Evolutionary conservation across 2,329 filamentous ascomycete species (phyloP), one percentile per base, ranked within the genome.

Genomic region (Mycosphaerelloides madeirae): DNA sequence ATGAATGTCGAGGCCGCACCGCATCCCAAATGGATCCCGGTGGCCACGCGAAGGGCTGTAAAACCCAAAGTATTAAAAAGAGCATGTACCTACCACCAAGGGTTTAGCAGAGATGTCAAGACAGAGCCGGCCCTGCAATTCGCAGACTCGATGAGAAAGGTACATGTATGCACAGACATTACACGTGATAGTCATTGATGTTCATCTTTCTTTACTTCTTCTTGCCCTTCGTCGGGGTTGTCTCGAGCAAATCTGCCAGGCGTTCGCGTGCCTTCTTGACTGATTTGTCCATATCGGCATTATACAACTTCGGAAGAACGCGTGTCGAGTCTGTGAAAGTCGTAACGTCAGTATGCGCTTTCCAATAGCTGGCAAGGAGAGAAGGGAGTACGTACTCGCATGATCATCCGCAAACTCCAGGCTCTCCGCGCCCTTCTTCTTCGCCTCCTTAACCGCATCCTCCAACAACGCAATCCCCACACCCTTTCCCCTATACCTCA

Each of bases 401-500:
- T 95, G 88, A 53, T 85, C 80, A 41, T 75, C 70, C 6, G 84
- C 85, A 64, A 95, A 94, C 2, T 82, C 79, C 40, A 90, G 71
- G 46, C 80, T 81, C 46, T 78, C 78, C 32, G 86, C 85, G 46
- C 84, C 84, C 59, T 77, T 78, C 65, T 82, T 80, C 55, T 78
- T 77, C 48, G 84, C 83, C 43, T 84, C 64, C 44, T 75, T 74
- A 2, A 90, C 81, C 1, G 85, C 87, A 55, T 86, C 84, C 54
- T 84, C 78, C 37, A 95, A 71, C 57, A 95, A 67, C 25, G 81
- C 83, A 31, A 71, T 75, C 2, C 88, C 89, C 18, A 94, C 72
- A 0, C 88, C 87, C 50, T 80, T 79, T 25, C 78, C 73, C 19
- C 89, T 77, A 64, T 87, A 88, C 54, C 75, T 73, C 39, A 81